phyloP scores from a whole-genome alignment of 371 early-diverging fungal species.

The Mortierella polycephala region DNA sequence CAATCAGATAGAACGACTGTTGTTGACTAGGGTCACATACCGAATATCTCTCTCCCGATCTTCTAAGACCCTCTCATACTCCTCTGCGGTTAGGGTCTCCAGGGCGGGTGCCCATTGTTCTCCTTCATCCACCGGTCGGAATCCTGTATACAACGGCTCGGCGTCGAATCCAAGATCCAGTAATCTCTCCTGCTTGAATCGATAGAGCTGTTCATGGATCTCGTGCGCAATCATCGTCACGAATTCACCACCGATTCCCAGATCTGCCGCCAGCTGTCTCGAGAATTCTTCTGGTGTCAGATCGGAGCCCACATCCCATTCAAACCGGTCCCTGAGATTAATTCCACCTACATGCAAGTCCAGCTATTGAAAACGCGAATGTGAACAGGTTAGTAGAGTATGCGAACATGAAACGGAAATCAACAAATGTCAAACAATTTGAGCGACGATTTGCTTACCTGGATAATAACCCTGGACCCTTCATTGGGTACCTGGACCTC shows the following conservation, averaged over 20 bases:
- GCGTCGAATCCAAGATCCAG: constrained; percentile 57
- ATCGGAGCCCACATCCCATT: constrained; percentile 86
- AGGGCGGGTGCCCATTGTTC: constrained; percentile 86
- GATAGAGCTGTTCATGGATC: constrained; percentile 88
- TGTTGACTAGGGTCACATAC: constrained; percentile 53
- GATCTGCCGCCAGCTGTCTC: constrained; percentile 78
- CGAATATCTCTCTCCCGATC: constrained; percentile 86
- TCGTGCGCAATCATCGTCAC: constrained; percentile 86
- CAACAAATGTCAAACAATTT: neutral
- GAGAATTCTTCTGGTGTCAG: constrained; percentile 91
- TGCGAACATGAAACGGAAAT: neutral
- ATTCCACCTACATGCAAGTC: constrained; percentile 89
- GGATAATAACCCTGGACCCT: constrained; percentile 52
- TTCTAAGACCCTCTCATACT: constrained; percentile 80
- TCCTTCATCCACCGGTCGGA: constrained; percentile 74
- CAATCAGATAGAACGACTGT: constrained; percentile 25
- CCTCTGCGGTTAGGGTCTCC: constrained; percentile 82
- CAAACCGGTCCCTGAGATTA: constrained; percentile 90
- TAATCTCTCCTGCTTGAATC: constrained; percentile 73
- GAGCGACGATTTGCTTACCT: constrained; percentile 25
- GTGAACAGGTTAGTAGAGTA: neutral
- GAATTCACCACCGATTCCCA: constrained; percentile 94
- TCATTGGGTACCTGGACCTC: constrained; percentile 51
- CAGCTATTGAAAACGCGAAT: constrained; percentile 59
- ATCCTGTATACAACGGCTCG: constrained; percentile 64